phyloP scores from a whole-genome alignment of 2,329 filamentous ascomycete genomes.

The Thelonectria blattea region DNA sequence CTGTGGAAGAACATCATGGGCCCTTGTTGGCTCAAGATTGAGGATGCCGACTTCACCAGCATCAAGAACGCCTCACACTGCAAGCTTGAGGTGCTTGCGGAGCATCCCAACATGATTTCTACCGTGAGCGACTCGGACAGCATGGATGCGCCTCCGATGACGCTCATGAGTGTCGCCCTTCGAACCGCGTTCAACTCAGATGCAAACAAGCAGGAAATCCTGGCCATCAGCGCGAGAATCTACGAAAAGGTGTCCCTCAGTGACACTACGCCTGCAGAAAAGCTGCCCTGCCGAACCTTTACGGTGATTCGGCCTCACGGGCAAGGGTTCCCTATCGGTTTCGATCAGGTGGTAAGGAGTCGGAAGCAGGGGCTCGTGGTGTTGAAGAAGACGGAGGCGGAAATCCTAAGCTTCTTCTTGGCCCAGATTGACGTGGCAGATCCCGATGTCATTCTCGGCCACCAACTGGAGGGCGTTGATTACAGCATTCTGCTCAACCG shows the following conservation, averaged over 20 bases:
- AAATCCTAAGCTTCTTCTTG: conserved; percentile 86
- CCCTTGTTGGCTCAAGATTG: conserved; percentile 94
- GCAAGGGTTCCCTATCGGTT: conserved; percentile 80
- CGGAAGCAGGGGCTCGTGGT: conserved; percentile 80
- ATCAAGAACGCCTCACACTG: conserved; percentile 96
- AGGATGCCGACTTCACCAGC: conserved; percentile 80
- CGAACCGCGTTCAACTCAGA: conserved; percentile 88
- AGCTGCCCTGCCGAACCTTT: conserved; percentile 87
- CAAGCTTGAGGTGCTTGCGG: conserved; percentile 87
- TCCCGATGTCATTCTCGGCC: conserved; percentile 91
- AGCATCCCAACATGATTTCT: conserved; percentile 77
- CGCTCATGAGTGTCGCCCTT: conserved; percentile 92
- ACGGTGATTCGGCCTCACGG: conserved; percentile 86
- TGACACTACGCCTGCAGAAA: conserved; percentile 87
- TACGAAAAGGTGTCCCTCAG: conserved; percentile 89
- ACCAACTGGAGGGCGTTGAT: conserved; percentile 96
- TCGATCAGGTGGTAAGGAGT: conserved; percentile 75
- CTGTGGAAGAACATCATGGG: conserved; percentile 99
- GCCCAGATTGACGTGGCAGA: conserved; percentile 87
- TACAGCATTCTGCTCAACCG: conserved; percentile 89
- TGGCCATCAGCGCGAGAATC: conserved; percentile 88
- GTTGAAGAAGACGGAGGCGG: conserved; percentile 81
- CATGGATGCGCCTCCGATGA: conserved; percentile 83
- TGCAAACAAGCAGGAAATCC: conserved; percentile 95
- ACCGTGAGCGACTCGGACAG: conserved; percentile 79